phyloP scores from a whole-genome alignment of 2,329 filamentous ascomycete genomes.

The Lasiodiplodia citricola region DNA sequence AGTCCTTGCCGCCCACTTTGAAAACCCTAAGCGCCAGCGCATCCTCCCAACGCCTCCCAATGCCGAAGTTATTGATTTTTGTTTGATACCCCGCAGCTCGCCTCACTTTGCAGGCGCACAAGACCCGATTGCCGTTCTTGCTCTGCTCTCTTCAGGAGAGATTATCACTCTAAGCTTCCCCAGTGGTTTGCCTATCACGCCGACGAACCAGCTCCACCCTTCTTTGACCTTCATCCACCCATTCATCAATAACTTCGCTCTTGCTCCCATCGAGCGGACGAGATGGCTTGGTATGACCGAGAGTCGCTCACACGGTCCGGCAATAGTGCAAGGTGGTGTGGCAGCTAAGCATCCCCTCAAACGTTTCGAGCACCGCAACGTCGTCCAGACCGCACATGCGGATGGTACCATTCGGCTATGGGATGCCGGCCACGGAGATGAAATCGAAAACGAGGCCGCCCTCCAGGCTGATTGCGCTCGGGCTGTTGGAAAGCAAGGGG shows the following conservation, averaged over 20 bases:
- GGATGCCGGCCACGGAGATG: slow-evolving; percentile 90
- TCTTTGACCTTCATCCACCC: slow-evolving; percentile 89
- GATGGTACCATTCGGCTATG: slow-evolving; percentile 92
- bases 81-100: slow-evolving; percentile 78
- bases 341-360: slow-evolving; percentile 72
- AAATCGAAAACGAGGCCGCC: slow-evolving; percentile 83
- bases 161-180: slow-evolving; percentile 90
- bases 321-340: slow-evolving; percentile 78
- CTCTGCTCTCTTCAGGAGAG: slow-evolving; percentile 83
- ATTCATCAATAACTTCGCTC: slow-evolving; percentile 74
- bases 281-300: slow-evolving; percentile 93
- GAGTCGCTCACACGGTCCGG: slow-evolving; percentile 76
- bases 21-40: slow-evolving; percentile 72
- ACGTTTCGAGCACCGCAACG: slow-evolving; percentile 80
- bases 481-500: slow-evolving; percentile 77
- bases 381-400: slow-evolving; percentile 85
- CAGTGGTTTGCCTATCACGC: slow-evolving; percentile 85
- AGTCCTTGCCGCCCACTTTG: slow-evolving; percentile 76
- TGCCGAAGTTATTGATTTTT: slow-evolving; percentile 78
- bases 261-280: slow-evolving; percentile 76
- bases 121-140: slow-evolving; percentile 85
- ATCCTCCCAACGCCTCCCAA: slow-evolving; percentile 77
- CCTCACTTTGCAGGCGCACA: slow-evolving; percentile 88
- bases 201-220: slow-evolving; percentile 89
- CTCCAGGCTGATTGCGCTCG: slow-evolving; percentile 87